Conservation (phyloP, 2,329 filamentous ascomycete species). For the Ascomycota sp. region DNA sequence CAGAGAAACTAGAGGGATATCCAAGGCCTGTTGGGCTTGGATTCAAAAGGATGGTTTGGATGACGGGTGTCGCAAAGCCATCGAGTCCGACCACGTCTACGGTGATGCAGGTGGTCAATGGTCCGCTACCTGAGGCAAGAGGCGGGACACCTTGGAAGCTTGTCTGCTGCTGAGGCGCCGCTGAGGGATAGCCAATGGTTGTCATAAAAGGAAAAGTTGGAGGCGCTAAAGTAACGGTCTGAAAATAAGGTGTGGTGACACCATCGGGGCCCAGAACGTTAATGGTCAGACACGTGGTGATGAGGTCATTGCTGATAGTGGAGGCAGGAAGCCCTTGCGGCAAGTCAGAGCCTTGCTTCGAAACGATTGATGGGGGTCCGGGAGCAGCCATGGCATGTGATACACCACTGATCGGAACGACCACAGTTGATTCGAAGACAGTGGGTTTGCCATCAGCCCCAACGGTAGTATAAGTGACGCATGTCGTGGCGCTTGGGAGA, state of each 20-base stretch:
- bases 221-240: slow-evolving; percentile 8
- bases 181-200: slow-evolving; percentile 5
- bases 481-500: slow-evolving; percentile 8
- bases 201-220: slow-evolving; percentile 2
- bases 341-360: slow-evolving; percentile 3
- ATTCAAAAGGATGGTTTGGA: slow-evolving; percentile 12
- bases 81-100: slow-evolving; percentile 11
- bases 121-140: slow-evolving; percentile 3
- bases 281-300: slow-evolving; percentile 12
- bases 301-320: slow-evolving; percentile 3
- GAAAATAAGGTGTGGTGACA: slow-evolving; percentile 9
- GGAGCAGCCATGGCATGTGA: slow-evolving; percentile 5
- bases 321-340: slow-evolving; percentile 5
- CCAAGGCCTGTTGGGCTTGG: slow-evolving; percentile 6
- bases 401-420: slow-evolving; percentile 6
- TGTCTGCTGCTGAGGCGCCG: slow-evolving; percentile 4
- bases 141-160: slow-evolving; percentile 5
- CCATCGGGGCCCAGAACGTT: slow-evolving; percentile 13
- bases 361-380: slow-evolving; percentile 4
- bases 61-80: slow-evolving; percentile 11
- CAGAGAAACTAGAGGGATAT: slow-evolving; percentile 3
- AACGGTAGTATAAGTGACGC: slow-evolving; percentile 9
- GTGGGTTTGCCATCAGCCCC: slow-evolving; percentile 9
- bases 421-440: slow-evolving; percentile 13
- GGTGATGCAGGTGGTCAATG: slow-evolving; percentile 11